Conservation (phyloP, 257 asterid species). For the Coffea canephora region DNA sequence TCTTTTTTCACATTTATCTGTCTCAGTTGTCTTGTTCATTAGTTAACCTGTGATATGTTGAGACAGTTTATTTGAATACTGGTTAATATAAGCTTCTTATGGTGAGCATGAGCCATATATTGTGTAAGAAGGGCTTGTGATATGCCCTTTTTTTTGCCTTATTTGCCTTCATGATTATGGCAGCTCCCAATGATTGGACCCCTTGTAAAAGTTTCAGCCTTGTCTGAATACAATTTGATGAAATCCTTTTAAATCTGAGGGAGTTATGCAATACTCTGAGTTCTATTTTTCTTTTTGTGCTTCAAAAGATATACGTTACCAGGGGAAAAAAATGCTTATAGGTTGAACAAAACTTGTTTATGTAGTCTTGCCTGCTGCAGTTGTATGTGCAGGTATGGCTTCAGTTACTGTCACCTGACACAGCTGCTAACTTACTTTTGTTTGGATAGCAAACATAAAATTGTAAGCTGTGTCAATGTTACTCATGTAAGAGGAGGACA, state of each 20-base stretch:
- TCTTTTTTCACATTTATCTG: background rate
- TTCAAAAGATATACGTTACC: background rate
- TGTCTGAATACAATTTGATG: constrained; percentile 8
- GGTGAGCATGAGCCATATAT: too few relatives aligned
- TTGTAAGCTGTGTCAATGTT: background rate
- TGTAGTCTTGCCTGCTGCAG: background rate
- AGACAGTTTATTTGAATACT: too few relatives aligned
- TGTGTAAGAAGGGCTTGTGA: too few relatives aligned
- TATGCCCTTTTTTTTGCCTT: too few relatives aligned
- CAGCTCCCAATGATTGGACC: constrained; percentile 9
- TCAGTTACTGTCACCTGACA: background rate
- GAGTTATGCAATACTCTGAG: background rate
- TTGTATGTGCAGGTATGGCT: background rate
- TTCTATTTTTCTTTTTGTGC: background rate
- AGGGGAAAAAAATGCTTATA: too few relatives aligned
- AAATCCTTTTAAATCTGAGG: background rate
- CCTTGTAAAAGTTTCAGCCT: constrained; percentile 18
- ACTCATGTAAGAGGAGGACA: too few relatives aligned
- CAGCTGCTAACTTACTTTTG: background rate
- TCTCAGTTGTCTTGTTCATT: background rate
- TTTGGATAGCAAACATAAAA: background rate
- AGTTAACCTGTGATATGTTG: background rate
- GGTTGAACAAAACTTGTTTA: background rate
- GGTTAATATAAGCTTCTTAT: too few relatives aligned
- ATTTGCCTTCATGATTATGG: background rate